Base-by-base conservation (phyloP, 73 alveolate genomes). In the Breviolum minutum region DNA sequence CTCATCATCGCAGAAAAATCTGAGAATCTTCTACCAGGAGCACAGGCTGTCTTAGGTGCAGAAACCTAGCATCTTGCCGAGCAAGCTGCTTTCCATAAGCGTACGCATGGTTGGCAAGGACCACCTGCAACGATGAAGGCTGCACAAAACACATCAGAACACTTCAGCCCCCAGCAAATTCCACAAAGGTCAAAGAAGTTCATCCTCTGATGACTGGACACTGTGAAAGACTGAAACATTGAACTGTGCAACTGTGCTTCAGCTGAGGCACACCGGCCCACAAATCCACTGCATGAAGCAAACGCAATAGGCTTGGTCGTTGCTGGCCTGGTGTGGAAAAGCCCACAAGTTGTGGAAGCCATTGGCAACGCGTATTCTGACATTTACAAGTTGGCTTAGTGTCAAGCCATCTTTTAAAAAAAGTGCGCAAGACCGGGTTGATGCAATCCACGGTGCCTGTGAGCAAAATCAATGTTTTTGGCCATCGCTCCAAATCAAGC, bases 191-290 rank as follows among this genome's bases (percentile, higher is more conserved):
- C 19, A 71, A 71, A 71, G 22, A 26, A 73, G 83, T 11, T 13
- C 83, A 73, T 24, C 83, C 7, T 20, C 54, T 26, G 12, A 26
- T 73, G 30, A 26, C 83, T 26, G 40, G 1, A 79, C 20, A 79
- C 64, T 7, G 11, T 29, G 1, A 48, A 14, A 10, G 48, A 26
- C 30, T 26, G 16, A 73, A 73, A 13, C 30, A 13, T 17, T 71
- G 13, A 8, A 8, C 32, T 71, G n/a, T 11, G 30, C 81, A 13
- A 71, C 81, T 71, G 30, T 71, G 26, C 30, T 71, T 8, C 85
- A 22, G 70, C 64, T 87, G 26, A 90, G 97, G 69, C 48, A 30
- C 97, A 26, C 97, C 97, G 24, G 88, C 74, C 97, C 97, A 90
- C 19, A 90, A 30, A 17, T 90, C 97, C 26, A 32, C 24, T 7